Percentiles rank a stretch among this genome's conserved stretches.
These are phyloP conservation scores for Eucalyptus leucophloia DNA, from an alignment of 345 rosid species.

Conservation along the genomic window DNA sequence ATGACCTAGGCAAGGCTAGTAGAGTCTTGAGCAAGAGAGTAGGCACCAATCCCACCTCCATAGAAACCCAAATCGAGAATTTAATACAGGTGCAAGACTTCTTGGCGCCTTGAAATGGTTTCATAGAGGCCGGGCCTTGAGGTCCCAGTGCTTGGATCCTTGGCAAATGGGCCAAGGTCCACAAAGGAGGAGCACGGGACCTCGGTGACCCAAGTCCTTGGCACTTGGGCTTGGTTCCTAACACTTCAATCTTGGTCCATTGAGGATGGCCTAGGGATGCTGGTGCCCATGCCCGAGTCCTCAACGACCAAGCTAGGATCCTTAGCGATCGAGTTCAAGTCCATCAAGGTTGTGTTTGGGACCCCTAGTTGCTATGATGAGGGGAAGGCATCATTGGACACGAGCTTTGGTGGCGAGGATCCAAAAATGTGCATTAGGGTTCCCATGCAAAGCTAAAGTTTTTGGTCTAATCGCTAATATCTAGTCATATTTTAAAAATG, in stretches of 20 bases:
- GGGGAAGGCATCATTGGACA: neutral
- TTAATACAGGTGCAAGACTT: neutral
- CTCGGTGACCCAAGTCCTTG: fast-evolving
- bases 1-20: neutral
- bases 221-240: no score
- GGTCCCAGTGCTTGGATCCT: neutral
- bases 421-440: fast-evolving
- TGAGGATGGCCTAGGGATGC: fast-evolving
- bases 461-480: no score
- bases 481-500: no score
- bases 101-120: fast-evolving
- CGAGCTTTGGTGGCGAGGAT: fast-evolving
- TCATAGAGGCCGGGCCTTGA: neutral
- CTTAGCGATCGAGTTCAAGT: neutral
- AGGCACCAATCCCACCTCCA: neutral
- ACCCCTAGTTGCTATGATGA: neutral
- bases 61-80: neutral
- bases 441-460: fast-evolving
- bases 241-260: fast-evolving
- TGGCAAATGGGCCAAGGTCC: neutral
- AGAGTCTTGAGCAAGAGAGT: neutral
- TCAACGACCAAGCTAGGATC: no score
- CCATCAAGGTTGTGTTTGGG: neutral
- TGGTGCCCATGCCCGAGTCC: fast-evolving
- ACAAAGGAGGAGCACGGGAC: fast-evolving